These are phyloP conservation scores for Pinus tabuliformis DNA, from an alignment of 75 land plant species.

Conservation along the genomic window DNA sequence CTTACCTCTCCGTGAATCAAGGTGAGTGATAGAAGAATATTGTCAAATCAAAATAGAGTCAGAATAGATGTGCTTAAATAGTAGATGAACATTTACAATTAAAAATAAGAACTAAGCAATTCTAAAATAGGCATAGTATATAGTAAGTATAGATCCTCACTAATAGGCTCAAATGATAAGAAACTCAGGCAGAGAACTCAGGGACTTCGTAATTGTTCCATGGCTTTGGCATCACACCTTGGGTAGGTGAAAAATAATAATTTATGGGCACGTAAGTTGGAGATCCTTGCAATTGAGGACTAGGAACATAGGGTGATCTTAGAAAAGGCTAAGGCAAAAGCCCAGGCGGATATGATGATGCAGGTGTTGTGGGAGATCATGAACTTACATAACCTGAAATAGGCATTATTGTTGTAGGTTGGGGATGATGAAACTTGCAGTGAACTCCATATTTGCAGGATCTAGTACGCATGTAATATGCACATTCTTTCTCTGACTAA, in stretches of 20 bases:
- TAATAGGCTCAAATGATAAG: not conserved
- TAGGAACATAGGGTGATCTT: conserved; percentile 40
- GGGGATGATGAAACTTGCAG: conserved; percentile 93
- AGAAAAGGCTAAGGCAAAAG: conserved; percentile 51
- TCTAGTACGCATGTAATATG: conserved; percentile 89
- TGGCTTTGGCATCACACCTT: conserved; percentile 26
- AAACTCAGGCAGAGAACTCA: not conserved
- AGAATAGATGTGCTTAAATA: not conserved
- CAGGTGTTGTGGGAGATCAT: conserved; percentile 35
- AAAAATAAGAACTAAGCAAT: not conserved
- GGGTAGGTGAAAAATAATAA: conserved; percentile 35
- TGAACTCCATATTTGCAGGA: conserved; percentile 73
- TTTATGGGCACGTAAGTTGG: conserved; percentile 33
- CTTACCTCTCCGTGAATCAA: too few species aligned
- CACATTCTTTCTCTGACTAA: conserved; percentile 80
- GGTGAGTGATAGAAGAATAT: too few species aligned
- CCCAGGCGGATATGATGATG: conserved; percentile 37
- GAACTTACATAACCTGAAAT: conserved; percentile 34
- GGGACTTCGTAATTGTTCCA: conserved; percentile 56
- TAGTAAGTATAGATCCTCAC: not conserved
- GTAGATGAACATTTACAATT: not conserved
- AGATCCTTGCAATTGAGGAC: conserved; percentile 39
- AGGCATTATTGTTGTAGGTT: conserved; percentile 54
- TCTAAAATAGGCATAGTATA: not conserved
- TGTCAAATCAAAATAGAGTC: too few species aligned